Evolutionary conservation across 192 early-diverging fungal species (phyloP), one percentile per base, ranked within the genome.

Genomic region (Chytriomyces hyalinus): DNA sequence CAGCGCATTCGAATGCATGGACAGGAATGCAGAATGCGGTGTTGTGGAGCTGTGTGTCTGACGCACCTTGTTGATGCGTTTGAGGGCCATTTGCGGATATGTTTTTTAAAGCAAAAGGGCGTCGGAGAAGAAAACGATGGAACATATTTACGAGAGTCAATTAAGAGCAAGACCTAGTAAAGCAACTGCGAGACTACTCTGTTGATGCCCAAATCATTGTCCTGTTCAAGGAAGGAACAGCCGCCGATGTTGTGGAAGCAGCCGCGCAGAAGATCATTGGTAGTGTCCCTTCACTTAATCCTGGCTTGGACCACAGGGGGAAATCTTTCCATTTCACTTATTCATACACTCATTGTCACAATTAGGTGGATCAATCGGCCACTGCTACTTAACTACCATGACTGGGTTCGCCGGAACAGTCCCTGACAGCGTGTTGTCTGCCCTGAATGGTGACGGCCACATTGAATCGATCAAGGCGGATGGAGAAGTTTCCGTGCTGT

Each of bases 61-160:
- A 81, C 85, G 77, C 89, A 95, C 96, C 93, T 98, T 97, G 90
- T 94, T 96, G 91, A 98, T 98, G 84, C 97, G 93, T 90, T 97
- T 97, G 64, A 96, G 86, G 85, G 97, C 96, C 97, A 98, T 98
- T 48, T 36, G 2, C 36, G 36, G 36, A 36, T 36, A 36, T 36
- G 36, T 36, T 36, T 36, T 36, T 36, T 36, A 36, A 36, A 36
- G 36, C 36, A 36, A 36, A 36, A 36, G 36, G 1, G 36, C 36
- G 1, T 36, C 36, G 36, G 36, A 36, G 36, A 36, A 36, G 36
- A 36, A 36, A 36, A 36, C 36, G 36, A 36, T 36, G 36, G 36
- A 36, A 36, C 36, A 36, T 36, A 36, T 36, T 36, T 36, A 36
- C 36, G 4, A 36, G 36, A 36, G 36, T 36, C 36, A 36, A 36